phyloP scores from a whole-genome alignment of 805 yeast genomes.

The Hanseniaspora clermontiae region DNA sequence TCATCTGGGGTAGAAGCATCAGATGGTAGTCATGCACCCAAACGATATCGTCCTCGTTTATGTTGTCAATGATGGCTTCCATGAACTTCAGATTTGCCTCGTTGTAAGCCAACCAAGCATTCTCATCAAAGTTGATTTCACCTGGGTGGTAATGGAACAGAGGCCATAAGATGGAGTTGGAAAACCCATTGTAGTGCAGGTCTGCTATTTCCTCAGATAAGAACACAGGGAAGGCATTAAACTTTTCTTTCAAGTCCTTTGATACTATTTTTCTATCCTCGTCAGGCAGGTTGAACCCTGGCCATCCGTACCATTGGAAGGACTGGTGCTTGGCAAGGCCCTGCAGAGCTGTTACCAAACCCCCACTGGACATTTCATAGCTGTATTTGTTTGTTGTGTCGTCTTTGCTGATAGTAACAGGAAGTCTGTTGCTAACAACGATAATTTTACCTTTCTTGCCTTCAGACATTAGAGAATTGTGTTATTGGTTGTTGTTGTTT shows the following conservation, averaged over 20 bases:
- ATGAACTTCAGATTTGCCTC: slow-evolving; percentile 84
- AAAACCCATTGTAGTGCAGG: slow-evolving; percentile 90
- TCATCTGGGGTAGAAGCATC: slow-evolving; percentile 85
- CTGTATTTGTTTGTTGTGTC: slow-evolving; percentile 49
- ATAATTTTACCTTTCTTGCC: slow-evolving; percentile 49
- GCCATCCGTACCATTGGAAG: slow-evolving; percentile 99
- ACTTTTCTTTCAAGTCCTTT: slow-evolving; percentile 56
- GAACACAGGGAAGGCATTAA: slow-evolving; percentile 83
- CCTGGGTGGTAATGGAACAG: slow-evolving; percentile 98
- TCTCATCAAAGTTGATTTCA: slow-evolving; percentile 94
- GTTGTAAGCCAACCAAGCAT: slow-evolving; percentile 94
- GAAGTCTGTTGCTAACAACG: slow-evolving; percentile 88
- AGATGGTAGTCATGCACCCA: slow-evolving; percentile 98
- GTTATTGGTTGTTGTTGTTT: not conserved
- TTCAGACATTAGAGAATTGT: not conserved
- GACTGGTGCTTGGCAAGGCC: slow-evolving; percentile 73
- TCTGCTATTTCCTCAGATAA: slow-evolving; percentile 83
- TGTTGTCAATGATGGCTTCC: slow-evolving; percentile 50
- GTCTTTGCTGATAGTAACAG: slow-evolving; percentile 73
- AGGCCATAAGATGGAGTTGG: slow-evolving; percentile 94
- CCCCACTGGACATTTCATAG: slow-evolving; percentile 92
- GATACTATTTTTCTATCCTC: slow-evolving; percentile 59
- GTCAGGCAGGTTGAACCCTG: slow-evolving; percentile 76
- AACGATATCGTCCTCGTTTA: slow-evolving; percentile 71
- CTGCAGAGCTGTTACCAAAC: slow-evolving; percentile 88